Evolutionary conservation across 2,329 filamentous ascomycete species (phyloP).

Genomic region (Neonectria sp.): DNA sequence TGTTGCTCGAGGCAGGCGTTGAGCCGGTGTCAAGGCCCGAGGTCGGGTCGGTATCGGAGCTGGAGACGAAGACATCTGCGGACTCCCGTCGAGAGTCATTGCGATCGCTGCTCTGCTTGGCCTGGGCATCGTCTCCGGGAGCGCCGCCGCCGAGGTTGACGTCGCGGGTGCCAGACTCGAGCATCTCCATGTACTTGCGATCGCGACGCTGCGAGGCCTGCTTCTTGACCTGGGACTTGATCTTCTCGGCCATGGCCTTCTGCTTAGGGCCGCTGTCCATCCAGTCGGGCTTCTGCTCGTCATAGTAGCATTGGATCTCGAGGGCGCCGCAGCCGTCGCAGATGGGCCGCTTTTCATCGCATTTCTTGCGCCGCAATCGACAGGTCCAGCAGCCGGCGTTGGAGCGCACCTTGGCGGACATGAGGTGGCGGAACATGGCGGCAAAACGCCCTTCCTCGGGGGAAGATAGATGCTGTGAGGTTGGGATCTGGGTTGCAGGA

Average conservation of each 20-base stretch:
- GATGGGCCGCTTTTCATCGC: slow-evolving; percentile 67
- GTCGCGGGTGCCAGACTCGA: slow-evolving; percentile 53
- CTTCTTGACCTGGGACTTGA: slow-evolving; percentile 72
- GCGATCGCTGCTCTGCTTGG: not conserved
- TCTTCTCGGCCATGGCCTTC: slow-evolving; percentile 64
- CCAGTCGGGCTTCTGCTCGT: slow-evolving; percentile 68
- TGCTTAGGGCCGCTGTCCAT: slow-evolving; percentile 68
- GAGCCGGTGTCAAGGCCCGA: slow-evolving; percentile 43
- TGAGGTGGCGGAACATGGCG: slow-evolving; percentile 49
- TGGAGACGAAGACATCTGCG: slow-evolving; percentile 33
- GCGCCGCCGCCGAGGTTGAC: slow-evolving; percentile 39
- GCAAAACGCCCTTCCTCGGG: not conserved
- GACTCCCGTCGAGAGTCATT: slow-evolving; percentile 22
- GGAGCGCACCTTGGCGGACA: slow-evolving; percentile 54
- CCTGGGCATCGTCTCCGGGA: not conserved
- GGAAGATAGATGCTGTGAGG: not conserved
- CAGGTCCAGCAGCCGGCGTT: slow-evolving; percentile 73
- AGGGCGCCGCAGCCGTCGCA: slow-evolving; percentile 67
- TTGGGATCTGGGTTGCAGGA: not conserved
- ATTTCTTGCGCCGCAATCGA: slow-evolving; percentile 73
- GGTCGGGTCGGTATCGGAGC: slow-evolving; percentile 49
- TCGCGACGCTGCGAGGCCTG: slow-evolving; percentile 66
- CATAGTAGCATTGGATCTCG: slow-evolving; percentile 70
- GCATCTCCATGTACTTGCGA: slow-evolving; percentile 62
- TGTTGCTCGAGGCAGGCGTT: slow-evolving; percentile 51